Conservation (phyloP, 257 asterid species). For the Anisodus acutangulus region DNA sequence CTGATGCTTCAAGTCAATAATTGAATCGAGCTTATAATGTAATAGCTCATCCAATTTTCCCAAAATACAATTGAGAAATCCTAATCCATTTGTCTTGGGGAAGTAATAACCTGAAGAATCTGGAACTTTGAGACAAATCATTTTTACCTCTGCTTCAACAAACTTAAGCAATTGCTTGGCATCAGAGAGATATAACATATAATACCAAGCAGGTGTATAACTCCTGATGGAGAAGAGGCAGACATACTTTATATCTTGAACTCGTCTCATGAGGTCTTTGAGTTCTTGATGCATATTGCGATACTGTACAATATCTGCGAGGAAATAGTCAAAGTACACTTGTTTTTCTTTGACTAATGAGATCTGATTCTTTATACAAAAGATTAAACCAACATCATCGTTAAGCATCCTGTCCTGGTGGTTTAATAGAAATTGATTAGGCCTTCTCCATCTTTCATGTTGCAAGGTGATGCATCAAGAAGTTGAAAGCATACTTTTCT, state of each 20-base stretch:
- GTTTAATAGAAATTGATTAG: background rate
- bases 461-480: background rate
- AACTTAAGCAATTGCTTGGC: background rate
- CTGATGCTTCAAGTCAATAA: slow-evolving; percentile 3
- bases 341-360: background rate
- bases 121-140: background rate
- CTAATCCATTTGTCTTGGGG: slow-evolving; percentile 18
- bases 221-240: background rate
- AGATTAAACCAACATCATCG: background rate
- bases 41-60: slow-evolving; percentile 15
- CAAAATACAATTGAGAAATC: background rate
- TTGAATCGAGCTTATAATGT: background rate
- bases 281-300: background rate
- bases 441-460: background rate
- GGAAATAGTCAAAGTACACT: background rate
- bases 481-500: background rate
- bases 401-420: background rate
- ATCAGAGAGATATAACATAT: background rate
- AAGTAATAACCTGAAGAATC: background rate
- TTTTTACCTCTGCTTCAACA: background rate
- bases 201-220: background rate
- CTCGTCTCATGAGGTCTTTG: background rate
- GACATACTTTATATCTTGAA: background rate
- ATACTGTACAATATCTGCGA: background rate
- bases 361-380: background rate